Base-by-base conservation (phyloP, 1,139 yeast genomes). In the Taiozyma onychis region DNA sequence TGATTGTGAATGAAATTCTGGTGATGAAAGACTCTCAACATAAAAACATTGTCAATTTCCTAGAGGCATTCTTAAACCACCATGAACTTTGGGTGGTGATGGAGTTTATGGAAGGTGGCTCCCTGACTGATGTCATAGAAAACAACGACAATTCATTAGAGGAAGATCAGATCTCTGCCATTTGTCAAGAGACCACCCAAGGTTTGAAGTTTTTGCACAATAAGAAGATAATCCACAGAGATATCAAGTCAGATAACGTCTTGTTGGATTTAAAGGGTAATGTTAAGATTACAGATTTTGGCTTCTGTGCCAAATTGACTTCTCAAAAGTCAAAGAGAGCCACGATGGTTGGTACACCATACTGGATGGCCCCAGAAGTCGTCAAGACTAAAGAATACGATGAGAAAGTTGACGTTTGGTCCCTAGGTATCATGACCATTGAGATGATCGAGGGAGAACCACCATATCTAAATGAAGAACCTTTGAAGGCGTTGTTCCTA, bases 281-380 rank as follows among this genome's bases (percentile, higher is more conserved):
- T 58, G 97, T 93, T 48, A 93, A 93, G 71, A 89, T 93, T 54
- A 93, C 99, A 4, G 99, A 93, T 72, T 93, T 93, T 70, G 99
- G 99, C 0, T 93, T 93, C 73, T 93, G 99, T 72, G 99, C 99
- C 27, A 90, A 90, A 68, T 76, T 93, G 59, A 93, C 97, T 2
- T 96, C 88, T 56, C 93, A 89, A 66, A 82, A 95, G 70, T 86
- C 86, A 56, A 93, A 93, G 69, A 80, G 99, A 57, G 97, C 97
- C 10, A 93, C 99, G 0, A 90, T 93, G 97, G 99, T 91, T 6
- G 99, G 99, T 41, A 93, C 99, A 0, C 99, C 99, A 13, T 93
- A 93, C 68, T 93, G 99, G 99, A 93, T 93, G 99, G 99, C 99
- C 0, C 99, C 99, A 4, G 99, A 93, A 70, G 98, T 93, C 46